These are phyloP conservation scores for Fusarium sp. DNA, from an alignment of 2,329 filamentous ascomycete species.

Conservation along the genomic window DNA sequence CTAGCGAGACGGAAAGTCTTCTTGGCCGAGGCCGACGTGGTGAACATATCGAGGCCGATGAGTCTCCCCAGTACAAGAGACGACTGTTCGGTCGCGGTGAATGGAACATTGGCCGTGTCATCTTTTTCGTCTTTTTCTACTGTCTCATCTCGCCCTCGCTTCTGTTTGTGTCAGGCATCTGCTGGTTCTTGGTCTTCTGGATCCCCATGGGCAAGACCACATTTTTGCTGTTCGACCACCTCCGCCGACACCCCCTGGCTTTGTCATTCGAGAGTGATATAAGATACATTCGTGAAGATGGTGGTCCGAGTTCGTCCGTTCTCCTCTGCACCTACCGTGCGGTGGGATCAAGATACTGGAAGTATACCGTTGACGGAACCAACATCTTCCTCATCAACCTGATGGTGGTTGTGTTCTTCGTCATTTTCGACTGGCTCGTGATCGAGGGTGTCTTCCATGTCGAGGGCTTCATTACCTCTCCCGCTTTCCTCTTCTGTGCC, in stretches of 20 bases:
- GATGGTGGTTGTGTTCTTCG: constrained; percentile 91
- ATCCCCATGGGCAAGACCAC: constrained; percentile 99
- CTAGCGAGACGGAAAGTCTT: constrained; percentile 89
- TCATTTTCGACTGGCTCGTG: constrained; percentile 92
- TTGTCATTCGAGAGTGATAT: constrained; percentile 92
- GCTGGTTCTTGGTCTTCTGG: constrained; percentile 97
- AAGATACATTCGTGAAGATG: constrained; percentile 75
- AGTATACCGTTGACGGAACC: constrained; percentile 97
- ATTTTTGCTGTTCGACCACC: constrained; percentile 87
- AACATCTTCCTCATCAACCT: constrained; percentile 99
- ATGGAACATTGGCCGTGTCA: constrained; percentile 93
- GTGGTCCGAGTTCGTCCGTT: constrained; percentile 83
- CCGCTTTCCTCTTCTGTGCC: constrained; percentile 86
- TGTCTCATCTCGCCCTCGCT: constrained; percentile 87
- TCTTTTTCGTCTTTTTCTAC: constrained; percentile 98
- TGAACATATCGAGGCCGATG: constrained; percentile 64
- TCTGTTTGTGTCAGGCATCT: constrained; percentile 85
- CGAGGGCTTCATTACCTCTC: constrained; percentile 79
- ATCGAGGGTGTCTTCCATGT: constrained; percentile 76
- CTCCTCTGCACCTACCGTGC: constrained; percentile 97
- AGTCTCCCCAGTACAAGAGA: constrained; percentile 70
- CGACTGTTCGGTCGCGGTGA: constrained; percentile 93
- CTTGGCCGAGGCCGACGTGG: constrained; percentile 71
- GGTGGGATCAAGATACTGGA: constrained; percentile 96
- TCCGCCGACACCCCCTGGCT: constrained; percentile 91